These are phyloP conservation scores for Paralagenidium karlingii DNA, from an alignment of 352 stramenopile species.

Conservation along the genomic window DNA sequence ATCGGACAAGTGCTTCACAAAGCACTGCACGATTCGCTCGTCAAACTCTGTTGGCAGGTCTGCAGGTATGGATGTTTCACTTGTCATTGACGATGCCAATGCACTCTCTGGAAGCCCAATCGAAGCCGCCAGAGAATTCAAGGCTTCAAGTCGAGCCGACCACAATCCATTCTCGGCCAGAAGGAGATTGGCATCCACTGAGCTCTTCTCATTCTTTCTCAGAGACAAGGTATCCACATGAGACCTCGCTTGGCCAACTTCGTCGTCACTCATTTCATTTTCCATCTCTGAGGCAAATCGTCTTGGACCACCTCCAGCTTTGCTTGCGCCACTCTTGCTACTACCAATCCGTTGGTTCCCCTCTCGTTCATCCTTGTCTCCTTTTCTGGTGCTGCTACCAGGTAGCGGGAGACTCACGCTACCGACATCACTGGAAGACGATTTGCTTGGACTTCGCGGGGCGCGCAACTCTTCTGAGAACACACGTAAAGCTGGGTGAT, in stretches of 20 bases:
- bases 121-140: constrained; percentile 5
- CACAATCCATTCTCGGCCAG: constrained; percentile 28
- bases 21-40: constrained; percentile 28
- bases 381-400: no score
- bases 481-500: no score
- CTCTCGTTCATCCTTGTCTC: no score
- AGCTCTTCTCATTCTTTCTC: constrained; percentile 5
- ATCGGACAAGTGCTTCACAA: constrained; percentile 57
- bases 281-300: no score
- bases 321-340: no score
- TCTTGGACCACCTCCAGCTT: no score
- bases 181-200: constrained; percentile 1
- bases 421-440: no score
- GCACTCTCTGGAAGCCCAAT: constrained; percentile 8
- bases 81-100: constrained; percentile 17
- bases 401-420: no score
- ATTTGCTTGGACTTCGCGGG: no score
- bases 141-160: constrained; percentile 50
- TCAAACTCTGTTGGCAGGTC: constrained; percentile 22
- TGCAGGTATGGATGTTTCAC: constrained; percentile 1
- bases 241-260: constrained; percentile 2
- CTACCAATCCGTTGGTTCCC: no score
- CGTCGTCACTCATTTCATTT: no score
- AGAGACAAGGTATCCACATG: constrained; percentile 1
- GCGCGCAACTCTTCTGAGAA: no score